Conservation (phyloP, 2,329 filamentous ascomycete species). For the Stachybotrys elegans region DNA sequence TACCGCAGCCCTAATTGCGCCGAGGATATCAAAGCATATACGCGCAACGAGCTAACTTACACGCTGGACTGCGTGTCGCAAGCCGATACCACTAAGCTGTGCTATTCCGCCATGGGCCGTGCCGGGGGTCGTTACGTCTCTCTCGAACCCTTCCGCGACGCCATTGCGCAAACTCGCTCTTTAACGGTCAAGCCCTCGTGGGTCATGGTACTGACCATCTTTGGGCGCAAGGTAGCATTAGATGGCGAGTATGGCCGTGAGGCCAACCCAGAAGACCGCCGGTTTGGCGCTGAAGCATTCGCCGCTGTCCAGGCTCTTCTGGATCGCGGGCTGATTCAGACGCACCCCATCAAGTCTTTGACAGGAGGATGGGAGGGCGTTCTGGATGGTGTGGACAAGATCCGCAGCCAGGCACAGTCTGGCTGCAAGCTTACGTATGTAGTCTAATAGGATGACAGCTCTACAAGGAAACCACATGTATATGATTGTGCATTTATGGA, state of each 20-base stretch:
- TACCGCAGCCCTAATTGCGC: no score
- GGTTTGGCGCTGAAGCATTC: slow-evolving; percentile 1
- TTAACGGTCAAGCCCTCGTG: slow-evolving; percentile 2
- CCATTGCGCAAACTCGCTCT: neutral
- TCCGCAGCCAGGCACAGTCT: slow-evolving; percentile 1
- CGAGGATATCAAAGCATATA: no score
- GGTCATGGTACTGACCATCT: slow-evolving; percentile 6
- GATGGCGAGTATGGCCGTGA: slow-evolving; percentile 3
- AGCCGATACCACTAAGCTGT: slow-evolving; percentile 25
- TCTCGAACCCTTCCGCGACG: slow-evolving; percentile 26
- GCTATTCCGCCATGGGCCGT: slow-evolving; percentile 30
- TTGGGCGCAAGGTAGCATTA: slow-evolving; percentile 1
- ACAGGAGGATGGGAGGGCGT: slow-evolving; percentile 6
- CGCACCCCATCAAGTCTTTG: slow-evolving; percentile 2
- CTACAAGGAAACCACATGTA: no score
- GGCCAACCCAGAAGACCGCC: neutral
- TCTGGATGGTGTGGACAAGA: slow-evolving; percentile 3
- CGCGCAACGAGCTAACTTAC: no score
- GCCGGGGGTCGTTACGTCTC: slow-evolving; percentile 32
- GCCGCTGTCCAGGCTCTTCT: neutral
- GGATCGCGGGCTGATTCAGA: slow-evolving; percentile 1
- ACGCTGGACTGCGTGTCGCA: slow-evolving; percentile 39
- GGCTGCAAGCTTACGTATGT: neutral
- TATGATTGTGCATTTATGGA: no score
- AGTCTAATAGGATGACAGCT: neutral